Base-by-base conservation (phyloP, 2,329 filamentous ascomycete genomes). In the Fusarium haematococcum region DNA sequence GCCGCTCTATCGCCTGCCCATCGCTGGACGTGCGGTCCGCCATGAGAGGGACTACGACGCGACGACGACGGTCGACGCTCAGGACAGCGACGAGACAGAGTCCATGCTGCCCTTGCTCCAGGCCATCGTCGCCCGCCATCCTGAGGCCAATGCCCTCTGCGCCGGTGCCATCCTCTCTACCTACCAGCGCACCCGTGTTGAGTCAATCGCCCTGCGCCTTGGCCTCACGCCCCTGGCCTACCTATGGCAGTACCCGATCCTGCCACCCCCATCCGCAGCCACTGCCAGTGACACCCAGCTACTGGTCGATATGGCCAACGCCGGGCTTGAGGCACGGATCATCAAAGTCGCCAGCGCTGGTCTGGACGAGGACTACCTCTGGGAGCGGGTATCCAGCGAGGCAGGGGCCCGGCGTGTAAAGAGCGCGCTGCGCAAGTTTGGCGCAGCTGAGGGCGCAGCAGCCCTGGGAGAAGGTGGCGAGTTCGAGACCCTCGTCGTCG, bases 331-430 rank as follows among this genome's bases (percentile, higher is more conserved):
- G 79, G 93, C 95, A n/a, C 88, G 95, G 69, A 94, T 99, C 79
- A 91, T 99, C 84, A 99, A 98, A 84, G 95, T 98, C 52, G 95
- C 97, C 50, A 97, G 94, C 73, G 95, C 95, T 8, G 97, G 95
- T 0, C 86, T 99, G 59, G 94, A 96, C 78, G 93, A 95, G 76
- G 86, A 84, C 41, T 92, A 95, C 78, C 85, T 99, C 27, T 98
- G 95, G 93, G 89, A 90, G 75, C 91, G 95, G 84, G 93, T 98
- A 20, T 91, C 93, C 4, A 89, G 89, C 77, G 78, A 83, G 6
- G 80, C 79, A 27, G 88, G 87, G 7, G 85, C 87, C 50, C 79
- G 79, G 43, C 84, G 85, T 63, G 80, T 91, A 52, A 85, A 86
- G 78, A 84, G 81, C 45, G 87, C 91, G 1, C 87, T 94, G 80